A percentile compares a stretch with the other conserved stretches of the same genome.
These are phyloP conservation scores for Apostasia ramifera DNA, from an alignment of 106 monocot genomes.

Conservation along the genomic window DNA sequence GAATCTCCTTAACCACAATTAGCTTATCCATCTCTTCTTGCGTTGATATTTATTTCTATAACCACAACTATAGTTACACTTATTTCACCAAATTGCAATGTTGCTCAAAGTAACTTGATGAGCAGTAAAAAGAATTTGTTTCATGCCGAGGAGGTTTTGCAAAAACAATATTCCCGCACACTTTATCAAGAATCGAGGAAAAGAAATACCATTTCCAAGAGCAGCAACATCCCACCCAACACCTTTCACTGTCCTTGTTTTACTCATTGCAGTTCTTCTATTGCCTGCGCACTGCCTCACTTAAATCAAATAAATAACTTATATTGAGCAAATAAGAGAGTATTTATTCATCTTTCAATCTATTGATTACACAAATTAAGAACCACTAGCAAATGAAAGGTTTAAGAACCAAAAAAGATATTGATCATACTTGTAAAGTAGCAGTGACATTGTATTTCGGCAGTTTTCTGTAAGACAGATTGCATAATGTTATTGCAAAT, in stretches of 20 bases:
- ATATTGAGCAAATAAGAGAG: background rate
- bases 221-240: conserved; percentile 97
- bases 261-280: conserved; percentile 97
- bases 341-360: background rate
- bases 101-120: too few relatives aligned
- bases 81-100: too few relatives aligned
- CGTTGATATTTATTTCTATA: too few relatives aligned
- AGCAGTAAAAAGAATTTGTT: too few relatives aligned
- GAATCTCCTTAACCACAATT: too few relatives aligned
- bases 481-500: conserved; percentile 13
- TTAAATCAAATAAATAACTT: conserved; percentile 4
- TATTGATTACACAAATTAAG: background rate
- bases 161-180: background rate
- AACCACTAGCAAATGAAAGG: background rate
- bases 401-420: background rate
- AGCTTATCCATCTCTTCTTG: too few relatives aligned
- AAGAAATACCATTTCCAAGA: conserved; percentile 78
- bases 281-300: conserved; percentile 91
- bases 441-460: conserved; percentile 89
- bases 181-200: background rate
- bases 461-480: conserved; percentile 51
- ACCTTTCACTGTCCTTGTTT: conserved; percentile 69
- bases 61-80: too few relatives aligned
- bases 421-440: conserved; percentile 69
- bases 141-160: background rate